These are phyloP conservation scores for Ogataea saltuana DNA, from an alignment of 805 yeast genomes.

Conservation along the genomic window DNA sequence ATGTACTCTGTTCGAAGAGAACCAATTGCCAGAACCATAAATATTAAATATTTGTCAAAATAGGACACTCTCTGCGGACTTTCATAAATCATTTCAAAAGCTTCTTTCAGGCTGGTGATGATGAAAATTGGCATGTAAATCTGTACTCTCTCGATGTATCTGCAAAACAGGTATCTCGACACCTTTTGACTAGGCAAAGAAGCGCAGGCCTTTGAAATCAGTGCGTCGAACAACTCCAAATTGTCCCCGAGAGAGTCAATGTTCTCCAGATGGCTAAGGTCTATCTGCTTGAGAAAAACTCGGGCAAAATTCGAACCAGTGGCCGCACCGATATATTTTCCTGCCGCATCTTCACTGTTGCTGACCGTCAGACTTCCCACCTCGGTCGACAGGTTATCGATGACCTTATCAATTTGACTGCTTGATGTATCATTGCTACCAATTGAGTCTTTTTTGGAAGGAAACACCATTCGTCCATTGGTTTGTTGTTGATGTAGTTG, in stretches of 20 bases:
- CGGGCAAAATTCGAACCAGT: constrained; percentile 30
- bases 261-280: constrained; percentile 19
- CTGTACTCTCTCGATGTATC: constrained; percentile 24
- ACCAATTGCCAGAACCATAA: constrained; percentile 27
- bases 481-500: constrained; percentile 9
- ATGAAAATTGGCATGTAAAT: constrained; percentile 23
- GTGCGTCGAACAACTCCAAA: constrained; percentile 21
- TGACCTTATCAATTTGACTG: constrained; percentile 16
- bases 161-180: constrained; percentile 15
- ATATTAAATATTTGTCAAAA: constrained; percentile 25
- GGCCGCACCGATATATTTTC: constrained; percentile 31
- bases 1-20: constrained; percentile 10
- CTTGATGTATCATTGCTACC: not conserved
- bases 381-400: constrained; percentile 28
- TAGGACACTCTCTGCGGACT: constrained; percentile 18
- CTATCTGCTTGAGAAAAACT: constrained; percentile 23
- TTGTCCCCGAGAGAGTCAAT: constrained; percentile 8
- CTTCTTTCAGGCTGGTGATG: constrained; percentile 15
- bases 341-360: constrained; percentile 13
- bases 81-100: constrained; percentile 16
- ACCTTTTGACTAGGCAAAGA: constrained; percentile 22
- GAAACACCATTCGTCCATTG: not conserved
- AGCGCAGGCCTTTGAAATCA: constrained; percentile 25
- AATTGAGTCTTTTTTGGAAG: constrained; percentile 3
- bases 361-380: constrained; percentile 29